phyloP scores from a whole-genome alignment of 495 filamentous ascomycete species.

The Trichoderma reesei region DNA sequence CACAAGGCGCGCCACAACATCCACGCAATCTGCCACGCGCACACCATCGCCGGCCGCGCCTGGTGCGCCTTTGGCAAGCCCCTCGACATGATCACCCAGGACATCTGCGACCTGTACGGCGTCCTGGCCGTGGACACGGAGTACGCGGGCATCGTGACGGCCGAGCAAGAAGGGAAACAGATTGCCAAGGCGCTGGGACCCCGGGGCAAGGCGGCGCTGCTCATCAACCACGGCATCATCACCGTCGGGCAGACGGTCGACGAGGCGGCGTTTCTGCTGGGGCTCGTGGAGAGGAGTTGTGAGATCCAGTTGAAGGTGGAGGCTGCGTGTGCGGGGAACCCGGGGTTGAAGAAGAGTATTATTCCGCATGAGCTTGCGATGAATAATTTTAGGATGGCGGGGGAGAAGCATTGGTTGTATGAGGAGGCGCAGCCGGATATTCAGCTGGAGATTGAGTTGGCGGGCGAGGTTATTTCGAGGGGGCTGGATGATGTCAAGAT shows the following conservation, averaged over 20 bases:
- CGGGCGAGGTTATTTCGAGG: conserved; percentile 36
- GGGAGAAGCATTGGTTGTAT: conserved; percentile 23
- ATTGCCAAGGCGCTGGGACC: conserved; percentile 40
- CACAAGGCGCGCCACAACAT: conserved; percentile 45
- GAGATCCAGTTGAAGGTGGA: conserved; percentile 33
- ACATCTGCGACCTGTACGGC: conserved; percentile 45
- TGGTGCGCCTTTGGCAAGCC: conserved; percentile 42
- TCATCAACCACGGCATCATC: conserved; percentile 43
- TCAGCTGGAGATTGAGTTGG: conserved; percentile 23
- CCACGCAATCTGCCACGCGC: conserved; percentile 46
- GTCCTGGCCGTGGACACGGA: conserved; percentile 41
- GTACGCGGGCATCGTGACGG: conserved; percentile 50
- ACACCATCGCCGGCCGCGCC: conserved; percentile 42
- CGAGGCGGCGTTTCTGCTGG: conserved; percentile 38
- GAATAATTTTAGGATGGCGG: conserved; percentile 35
- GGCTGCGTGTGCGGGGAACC: conserved; percentile 21
- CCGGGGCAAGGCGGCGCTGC: conserved; percentile 36
- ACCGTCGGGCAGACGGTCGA: conserved; percentile 37
- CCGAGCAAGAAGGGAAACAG: conserved; percentile 36
- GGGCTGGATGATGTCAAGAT: conserved; percentile 9
- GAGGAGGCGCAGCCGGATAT: conserved; percentile 24
- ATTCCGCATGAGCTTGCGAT: conserved; percentile 33
- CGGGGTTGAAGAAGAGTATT: conserved; percentile 26
- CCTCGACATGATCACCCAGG: conserved; percentile 51
- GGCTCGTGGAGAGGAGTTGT: conserved; percentile 33